Base-by-base conservation (phyloP, 73 alveolate genomes). In the Durusdinium trenchii region DNA sequence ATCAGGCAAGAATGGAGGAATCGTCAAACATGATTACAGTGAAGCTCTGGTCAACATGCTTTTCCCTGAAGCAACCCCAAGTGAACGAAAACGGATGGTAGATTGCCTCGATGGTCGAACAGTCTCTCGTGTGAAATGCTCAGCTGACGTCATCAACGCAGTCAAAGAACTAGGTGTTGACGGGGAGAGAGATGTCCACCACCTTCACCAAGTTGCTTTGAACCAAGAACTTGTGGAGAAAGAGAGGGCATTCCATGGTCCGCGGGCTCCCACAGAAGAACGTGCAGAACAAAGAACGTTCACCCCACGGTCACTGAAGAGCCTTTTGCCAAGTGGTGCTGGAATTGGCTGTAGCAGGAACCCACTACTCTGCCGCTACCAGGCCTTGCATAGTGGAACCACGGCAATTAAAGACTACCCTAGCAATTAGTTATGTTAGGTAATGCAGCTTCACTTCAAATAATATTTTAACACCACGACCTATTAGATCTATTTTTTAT, bases 121-220 rank as follows among this genome's bases (percentile, higher is more conserved):
- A 2, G 36, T 28, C 3, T 1, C 47, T 0, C 3, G 30, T 3
- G 95, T 85, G 76, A n/a, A n/a, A 9, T 85, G 95, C 61, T 28
- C 95, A 38, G 32, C 45, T 6, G 81, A 85, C 5, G 61, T 85
- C 45, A 40, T 85, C 0, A 61, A 14, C 10, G 95, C 95, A 1
- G 95, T 85, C 52, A 57, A 85, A 30, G 95, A 85, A 30, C 79
- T 85, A 9, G 95, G 81, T 0, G n/a, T 10, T 1, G 60, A 85
- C 6, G 95, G 60, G n/a, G 81, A 85, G 28, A 36, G 78, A 26
- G 95, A 85, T 20, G 51, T 85, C 95, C 38, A 85, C 30, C 32
- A 6, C 36, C 5, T 85, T 3, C 95, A 57, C 6, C 81, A 85
- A 46, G 95, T 42, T 43, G 95, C 95, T 0, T 43, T 54, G 47